These are phyloP conservation scores for Lactifluus subvellereus DNA, from an alignment of 768 basidiomycete genomes.

Conservation along the genomic window DNA sequence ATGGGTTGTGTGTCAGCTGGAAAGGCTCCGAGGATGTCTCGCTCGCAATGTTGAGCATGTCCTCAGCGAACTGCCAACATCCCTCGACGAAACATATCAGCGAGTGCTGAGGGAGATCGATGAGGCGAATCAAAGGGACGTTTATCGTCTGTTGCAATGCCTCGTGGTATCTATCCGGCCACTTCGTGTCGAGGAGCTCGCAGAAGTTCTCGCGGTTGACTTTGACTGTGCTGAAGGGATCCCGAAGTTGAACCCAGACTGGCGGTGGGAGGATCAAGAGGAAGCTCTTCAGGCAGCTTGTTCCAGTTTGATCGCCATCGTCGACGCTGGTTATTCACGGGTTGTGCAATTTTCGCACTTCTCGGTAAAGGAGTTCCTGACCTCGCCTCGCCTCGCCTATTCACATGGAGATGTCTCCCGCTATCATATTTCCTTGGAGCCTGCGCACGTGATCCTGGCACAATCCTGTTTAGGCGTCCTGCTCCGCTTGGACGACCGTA, in stretches of 20 bases:
- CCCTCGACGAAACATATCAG: not conserved
- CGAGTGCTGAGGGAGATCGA: not conserved
- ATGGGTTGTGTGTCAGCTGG: not conserved
- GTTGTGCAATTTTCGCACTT: not conserved
- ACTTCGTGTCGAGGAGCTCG: not conserved
- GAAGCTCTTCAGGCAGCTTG: not conserved
- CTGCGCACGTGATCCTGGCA: not conserved
- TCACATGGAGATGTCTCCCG: not conserved
- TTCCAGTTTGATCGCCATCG: not conserved
- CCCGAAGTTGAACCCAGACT: not conserved
- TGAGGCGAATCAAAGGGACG: not conserved
- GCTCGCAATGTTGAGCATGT: not conserved
- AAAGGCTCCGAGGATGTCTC: not conserved
- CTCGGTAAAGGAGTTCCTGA: not conserved
- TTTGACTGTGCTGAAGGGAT: not conserved
- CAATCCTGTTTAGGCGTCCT: not conserved
- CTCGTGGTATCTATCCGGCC: not conserved
- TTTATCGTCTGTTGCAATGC: not conserved
- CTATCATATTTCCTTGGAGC: not conserved
- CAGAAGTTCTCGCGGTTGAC: not conserved
- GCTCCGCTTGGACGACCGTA: not conserved
- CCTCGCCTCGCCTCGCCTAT: not conserved
- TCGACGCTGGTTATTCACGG: not conserved
- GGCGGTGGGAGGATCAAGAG: not conserved
- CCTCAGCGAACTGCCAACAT: not conserved